These are phyloP conservation scores for Yamadazyma kitorensis DNA, from an alignment of 805 yeast species.

Conservation along the genomic window DNA sequence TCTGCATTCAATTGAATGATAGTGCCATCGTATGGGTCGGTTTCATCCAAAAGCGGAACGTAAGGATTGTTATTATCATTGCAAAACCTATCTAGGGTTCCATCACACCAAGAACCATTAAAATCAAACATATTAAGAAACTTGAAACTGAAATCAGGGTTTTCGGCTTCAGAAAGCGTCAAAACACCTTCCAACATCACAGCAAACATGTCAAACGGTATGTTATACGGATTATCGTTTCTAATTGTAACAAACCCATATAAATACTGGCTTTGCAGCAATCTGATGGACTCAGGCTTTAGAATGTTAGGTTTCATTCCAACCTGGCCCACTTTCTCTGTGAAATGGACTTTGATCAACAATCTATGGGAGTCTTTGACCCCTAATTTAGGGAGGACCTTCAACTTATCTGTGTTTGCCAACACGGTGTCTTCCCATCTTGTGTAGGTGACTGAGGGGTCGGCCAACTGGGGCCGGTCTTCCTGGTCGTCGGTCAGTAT, in stretches of 20 bases:
- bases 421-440: constrained; percentile 32
- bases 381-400: constrained; percentile 27
- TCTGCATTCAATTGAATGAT: constrained; percentile 20
- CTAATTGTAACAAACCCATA: constrained; percentile 33
- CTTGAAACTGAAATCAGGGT: constrained; percentile 12
- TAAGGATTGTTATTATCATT: constrained; percentile 31
- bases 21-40: constrained; percentile 35
- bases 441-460: constrained; percentile 9
- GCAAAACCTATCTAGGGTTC: constrained; percentile 27
- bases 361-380: constrained; percentile 24
- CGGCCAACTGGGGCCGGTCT: constrained; percentile 6
- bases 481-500: neutral
- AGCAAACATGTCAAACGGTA: constrained; percentile 40
- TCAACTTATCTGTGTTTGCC: constrained; percentile 34
- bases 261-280: constrained; percentile 35
- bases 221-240: constrained; percentile 23
- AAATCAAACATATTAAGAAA: constrained; percentile 42
- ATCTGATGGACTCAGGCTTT: constrained; percentile 28
- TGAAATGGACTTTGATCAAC: constrained; percentile 28
- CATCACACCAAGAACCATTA: constrained; percentile 41
- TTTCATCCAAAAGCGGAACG: constrained; percentile 15
- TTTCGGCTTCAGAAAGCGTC: constrained; percentile 13
- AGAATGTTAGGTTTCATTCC: constrained; percentile 31
- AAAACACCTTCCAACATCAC: constrained; percentile 36
- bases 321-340: constrained; percentile 30